Percentiles rank a stretch among this genome's conserved stretches.
These are phyloP conservation scores for Thermothelomyces thermophilus DNA, from an alignment of 2,329 filamentous ascomycete species.

Conservation along the genomic window DNA sequence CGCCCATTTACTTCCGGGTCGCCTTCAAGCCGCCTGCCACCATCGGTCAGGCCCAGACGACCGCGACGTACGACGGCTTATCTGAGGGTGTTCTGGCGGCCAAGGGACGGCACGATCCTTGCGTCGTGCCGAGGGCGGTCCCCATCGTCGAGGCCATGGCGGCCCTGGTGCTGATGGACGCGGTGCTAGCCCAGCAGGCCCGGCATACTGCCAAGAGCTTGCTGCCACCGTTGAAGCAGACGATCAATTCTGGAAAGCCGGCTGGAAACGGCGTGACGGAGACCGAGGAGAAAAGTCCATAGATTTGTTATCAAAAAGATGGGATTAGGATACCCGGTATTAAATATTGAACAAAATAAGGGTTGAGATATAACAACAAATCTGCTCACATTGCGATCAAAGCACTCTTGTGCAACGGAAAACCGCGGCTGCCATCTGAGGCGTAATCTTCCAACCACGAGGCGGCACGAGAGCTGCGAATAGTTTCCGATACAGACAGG, in stretches of 20 bases:
- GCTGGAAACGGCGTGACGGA: conserved; percentile 29
- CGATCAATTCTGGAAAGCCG: conserved; percentile 25
- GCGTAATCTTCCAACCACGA: too few relatives aligned
- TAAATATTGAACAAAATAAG: too few relatives aligned
- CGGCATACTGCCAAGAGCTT: conserved; percentile 42
- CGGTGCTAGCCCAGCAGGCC: conserved; percentile 73
- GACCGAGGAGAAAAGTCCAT: conserved; percentile 10
- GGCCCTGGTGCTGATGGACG: conserved; percentile 78
- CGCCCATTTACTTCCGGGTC: conserved; percentile 88
- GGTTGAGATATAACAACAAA: too few relatives aligned
- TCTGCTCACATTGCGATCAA: too few relatives aligned
- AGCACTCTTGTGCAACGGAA: too few relatives aligned
- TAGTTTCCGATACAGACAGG: too few relatives aligned
- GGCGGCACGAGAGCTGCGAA: too few relatives aligned
- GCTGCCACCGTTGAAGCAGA: conserved; percentile 36
- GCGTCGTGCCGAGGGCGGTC: conserved; percentile 81
- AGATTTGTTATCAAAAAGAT: conserved; percentile 6
- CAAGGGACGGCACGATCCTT: conserved; percentile 92
- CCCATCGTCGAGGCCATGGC: conserved; percentile 92
- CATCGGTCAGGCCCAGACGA: conserved; percentile 81
- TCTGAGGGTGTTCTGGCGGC: conserved; percentile 71
- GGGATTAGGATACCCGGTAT: conserved; percentile 10
- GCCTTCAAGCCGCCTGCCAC: conserved; percentile 94
- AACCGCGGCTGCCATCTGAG: too few relatives aligned
- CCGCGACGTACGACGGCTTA: conserved; percentile 68